Base-by-base conservation (phyloP, 2,329 filamentous ascomycete genomes). In the Fusarium fujikuroi region DNA sequence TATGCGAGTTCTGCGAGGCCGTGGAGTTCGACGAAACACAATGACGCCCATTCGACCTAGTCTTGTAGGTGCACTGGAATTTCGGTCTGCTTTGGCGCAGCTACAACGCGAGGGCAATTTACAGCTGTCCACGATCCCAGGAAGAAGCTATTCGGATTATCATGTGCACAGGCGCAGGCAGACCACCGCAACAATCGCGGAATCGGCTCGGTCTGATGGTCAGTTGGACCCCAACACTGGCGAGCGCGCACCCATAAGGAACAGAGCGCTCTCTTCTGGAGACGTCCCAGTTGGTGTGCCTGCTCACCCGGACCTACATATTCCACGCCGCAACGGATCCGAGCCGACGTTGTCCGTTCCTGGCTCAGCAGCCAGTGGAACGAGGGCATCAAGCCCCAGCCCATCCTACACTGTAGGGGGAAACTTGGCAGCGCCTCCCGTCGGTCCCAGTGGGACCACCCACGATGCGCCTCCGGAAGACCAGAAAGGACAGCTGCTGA, bases 1-100 rank as follows among this genome's bases (percentile, higher is more conserved):
- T 80, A 99, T 99, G 96, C 92, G 95, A 63, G 87, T 98, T 34
- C 91, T 91, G 74, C 90, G 94, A 28, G 90, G 93, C 2, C 85
- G 85, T 37, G 87, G 90, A 52, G 87, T 87, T 49, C 88, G 91
- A 71, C 90, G 92, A 74, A 92, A 92, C 73, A 94, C 94, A 5
- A 88, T 95, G 69, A 95, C 92, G 11, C 93, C 95, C 0, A 98
- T 99, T 70, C 89, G 96, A 47, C 95, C 96, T 3, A 98, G 96
- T 84, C 85, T 99, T 52, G 92, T 99, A 7, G 96, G 96, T 47
- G 96, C 94, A 14, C 86, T 99, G 64, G 96, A 99, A 82, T 99
- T 99, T 77, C 90, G 95, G 76, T 95, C 95, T 5, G 92, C 97
- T 7, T 85, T 99, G 50, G 92, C 93, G n/a, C 95, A 95, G 6